Conservation (phyloP, 2,329 filamentous ascomycete species). For the Penicillium occitanis region DNA sequence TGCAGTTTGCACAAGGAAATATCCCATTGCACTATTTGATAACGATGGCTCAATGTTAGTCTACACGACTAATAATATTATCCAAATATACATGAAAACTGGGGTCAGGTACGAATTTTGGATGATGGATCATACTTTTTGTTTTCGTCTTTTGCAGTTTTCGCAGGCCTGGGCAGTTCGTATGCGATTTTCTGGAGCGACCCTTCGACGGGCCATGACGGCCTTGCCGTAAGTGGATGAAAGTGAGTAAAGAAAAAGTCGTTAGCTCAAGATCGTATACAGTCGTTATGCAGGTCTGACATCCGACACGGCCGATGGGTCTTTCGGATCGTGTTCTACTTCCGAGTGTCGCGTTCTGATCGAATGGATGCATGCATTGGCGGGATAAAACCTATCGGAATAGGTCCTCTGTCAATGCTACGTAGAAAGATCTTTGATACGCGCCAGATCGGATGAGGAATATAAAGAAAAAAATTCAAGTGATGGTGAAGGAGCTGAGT, state of each 20-base stretch:
- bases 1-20: constrained; percentile 59
- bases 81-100: neutral
- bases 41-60: neutral
- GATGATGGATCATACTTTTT: constrained; percentile 55
- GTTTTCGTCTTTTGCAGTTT: constrained; percentile 65
- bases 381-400: neutral
- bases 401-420: neutral
- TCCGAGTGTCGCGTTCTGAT: neutral
- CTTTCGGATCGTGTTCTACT: constrained; percentile 13
- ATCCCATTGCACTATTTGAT: constrained; percentile 57
- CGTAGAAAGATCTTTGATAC: neutral
- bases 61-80: neutral
- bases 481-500: neutral
- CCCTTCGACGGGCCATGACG: constrained; percentile 55
- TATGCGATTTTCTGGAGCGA: constrained; percentile 61
- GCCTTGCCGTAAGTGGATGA: neutral
- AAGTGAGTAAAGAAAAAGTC: neutral
- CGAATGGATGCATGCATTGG: neutral
- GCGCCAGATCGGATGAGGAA: neutral
- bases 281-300: constrained; percentile 2
- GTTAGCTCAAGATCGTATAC: neutral
- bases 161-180: constrained; percentile 65
- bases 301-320: constrained; percentile 6
- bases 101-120: neutral
- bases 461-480: neutral